Evolutionary conservation across 2,329 filamentous ascomycete species (phyloP).

Genomic region (Colletotrichum aenigma): DNA sequence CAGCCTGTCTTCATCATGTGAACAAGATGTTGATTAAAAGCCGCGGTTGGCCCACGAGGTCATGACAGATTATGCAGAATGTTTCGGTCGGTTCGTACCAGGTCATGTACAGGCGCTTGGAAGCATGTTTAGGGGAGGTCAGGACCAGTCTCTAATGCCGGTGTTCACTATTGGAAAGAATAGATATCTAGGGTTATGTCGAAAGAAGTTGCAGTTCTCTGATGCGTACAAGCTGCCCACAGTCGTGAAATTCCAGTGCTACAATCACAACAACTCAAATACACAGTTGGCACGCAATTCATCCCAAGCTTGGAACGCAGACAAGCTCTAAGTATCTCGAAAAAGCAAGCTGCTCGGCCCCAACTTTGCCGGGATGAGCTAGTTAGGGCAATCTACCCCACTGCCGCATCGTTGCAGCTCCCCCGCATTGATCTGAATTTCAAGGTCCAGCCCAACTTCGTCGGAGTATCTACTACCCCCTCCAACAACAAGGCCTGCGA

Average conservation of each 20-base stretch:
- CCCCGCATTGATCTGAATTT: background rate
- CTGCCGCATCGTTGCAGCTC: background rate
- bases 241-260: too few species aligned
- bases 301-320: background rate
- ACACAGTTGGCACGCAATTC: background rate
- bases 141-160: background rate
- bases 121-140: background rate
- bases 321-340: background rate
- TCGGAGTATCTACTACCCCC: accelerated
- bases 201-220: background rate
- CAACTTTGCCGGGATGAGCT: background rate
- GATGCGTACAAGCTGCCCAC: too few species aligned
- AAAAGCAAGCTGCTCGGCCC: background rate
- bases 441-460: background rate
- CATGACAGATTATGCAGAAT: background rate
- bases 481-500: background rate
- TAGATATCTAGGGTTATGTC: too few species aligned
- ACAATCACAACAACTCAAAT: background rate
- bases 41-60: background rate
- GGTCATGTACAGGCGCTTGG: background rate
- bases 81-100: background rate
- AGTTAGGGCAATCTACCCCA: background rate
- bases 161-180: too few species aligned
- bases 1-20: conserved; percentile 37
- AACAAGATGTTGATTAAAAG: background rate